Percentiles rank a stretch among this genome's conserved stretches.
phyloP scores from a whole-genome alignment of 495 filamentous ascomycete species.

The Sordaria brevicollis region DNA sequence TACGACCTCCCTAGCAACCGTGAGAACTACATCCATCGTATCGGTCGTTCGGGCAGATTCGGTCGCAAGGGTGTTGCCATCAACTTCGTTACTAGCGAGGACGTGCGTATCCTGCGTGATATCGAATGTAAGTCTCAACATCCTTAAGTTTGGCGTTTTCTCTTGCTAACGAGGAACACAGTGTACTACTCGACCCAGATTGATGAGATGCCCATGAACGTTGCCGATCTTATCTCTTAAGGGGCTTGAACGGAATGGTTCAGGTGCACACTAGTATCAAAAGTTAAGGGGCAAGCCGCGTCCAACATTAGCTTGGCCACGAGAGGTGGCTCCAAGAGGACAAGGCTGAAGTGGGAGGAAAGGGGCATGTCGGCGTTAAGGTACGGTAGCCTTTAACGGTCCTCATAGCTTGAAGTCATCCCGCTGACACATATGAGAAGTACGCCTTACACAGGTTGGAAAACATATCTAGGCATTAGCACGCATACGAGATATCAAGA shows the following conservation, averaged over 20 bases:
- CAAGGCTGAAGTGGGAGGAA: background rate
- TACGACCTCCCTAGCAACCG: slow-evolving; percentile 98
- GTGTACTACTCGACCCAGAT: slow-evolving; percentile 71
- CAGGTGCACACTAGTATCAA: background rate
- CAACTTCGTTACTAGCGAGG: slow-evolving; percentile 98
- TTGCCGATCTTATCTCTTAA: slow-evolving; percentile 55
- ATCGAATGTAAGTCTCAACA: slow-evolving; percentile 54
- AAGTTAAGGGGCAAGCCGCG: background rate
- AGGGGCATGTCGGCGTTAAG: background rate
- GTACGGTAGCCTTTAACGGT: background rate
- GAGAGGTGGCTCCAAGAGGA: background rate
- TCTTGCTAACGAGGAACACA: slow-evolving; percentile 13
- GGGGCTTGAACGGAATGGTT: background rate
- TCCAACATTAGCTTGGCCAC: background rate
- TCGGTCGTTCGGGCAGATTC: slow-evolving; percentile 97
- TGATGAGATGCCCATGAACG: slow-evolving; percentile 83
- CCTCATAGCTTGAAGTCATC: background rate
- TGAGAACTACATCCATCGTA: slow-evolving; percentile 99
- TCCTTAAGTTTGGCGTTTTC: background rate
- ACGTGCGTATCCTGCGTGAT: slow-evolving; percentile 98
- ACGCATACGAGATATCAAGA: background rate
- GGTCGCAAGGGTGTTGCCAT: slow-evolving; percentile 99
- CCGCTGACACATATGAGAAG: background rate
- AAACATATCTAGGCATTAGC: background rate
- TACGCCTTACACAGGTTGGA: background rate